Evolutionary conservation across 2,329 filamentous ascomycete genomes (phyloP), one percentile per base, ranked within the genome.

Genomic region (Pseudofabraea citricarpa): DNA sequence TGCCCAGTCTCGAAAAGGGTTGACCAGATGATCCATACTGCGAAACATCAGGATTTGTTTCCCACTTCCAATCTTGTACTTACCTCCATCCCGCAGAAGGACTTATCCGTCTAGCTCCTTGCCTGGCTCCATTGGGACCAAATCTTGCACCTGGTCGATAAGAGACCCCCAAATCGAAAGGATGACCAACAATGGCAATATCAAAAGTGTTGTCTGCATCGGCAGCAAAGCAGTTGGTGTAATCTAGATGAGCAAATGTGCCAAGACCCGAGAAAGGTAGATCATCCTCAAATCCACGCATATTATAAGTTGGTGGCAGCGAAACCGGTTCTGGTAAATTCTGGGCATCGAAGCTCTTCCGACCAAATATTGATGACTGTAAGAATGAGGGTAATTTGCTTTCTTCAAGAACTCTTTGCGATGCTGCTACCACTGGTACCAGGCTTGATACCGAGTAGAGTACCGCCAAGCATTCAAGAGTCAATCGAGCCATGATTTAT

Each of bases 141-240:
- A 60, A 60, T 40, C 57, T 50, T 15, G 55, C 53, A 9, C 57
- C 57, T 8, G 57, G 56, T 32, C 57, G 43, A 50, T 59, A 60
- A 1, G 54, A 48, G 2, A 59, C 56, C 4, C 56, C 56, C 1
- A 59, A 45, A 45, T 60, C 57, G 42, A 60, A 60, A 4, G 57
- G 56, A 44, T 58, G 56, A 4, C 57, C 57, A 10, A 60, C 52
- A 19, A 60, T 56, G 1, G 53, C 57, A 41, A 60, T 57, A 40
- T 60, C 57, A 41, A 60, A 60, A n/a, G 53, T 51, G 6, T 44
- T 48, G 36, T 46, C 53, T 21, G 42, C 56, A 21, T 46, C 47
- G 8, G 39, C 4, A 10, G 53, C 42, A 16, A 55, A 57, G 39
- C 57, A 59, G 20, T 57, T 46, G 6, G 46, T 47, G 31, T 51